Base-by-base conservation (phyloP, 2,329 filamentous ascomycete genomes). In the Colletotrichum lupini region DNA sequence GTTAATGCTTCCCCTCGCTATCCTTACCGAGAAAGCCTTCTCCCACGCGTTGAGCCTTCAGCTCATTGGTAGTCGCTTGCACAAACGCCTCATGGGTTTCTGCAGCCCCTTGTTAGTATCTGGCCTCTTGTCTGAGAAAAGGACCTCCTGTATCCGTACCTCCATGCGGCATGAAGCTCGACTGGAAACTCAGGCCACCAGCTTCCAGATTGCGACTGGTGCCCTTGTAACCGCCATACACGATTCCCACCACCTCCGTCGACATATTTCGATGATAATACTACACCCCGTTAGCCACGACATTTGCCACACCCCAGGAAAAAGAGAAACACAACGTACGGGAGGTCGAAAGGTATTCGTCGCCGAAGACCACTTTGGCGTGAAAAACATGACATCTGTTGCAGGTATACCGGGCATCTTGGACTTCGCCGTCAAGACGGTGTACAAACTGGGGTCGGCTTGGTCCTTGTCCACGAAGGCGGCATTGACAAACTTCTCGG, bases 351-450 rank as follows among this genome's bases (percentile, higher is more conserved):
- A 90, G 0, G 88, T 91, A 56, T 86, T 86, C 62, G 88, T 87
- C 0, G 85, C 85, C 2, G 91, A 88, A 16, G 90, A 85, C 89
- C 89, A 92, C 56, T 90, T 86, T 0, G 90, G 90, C 1, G 89
- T 89, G 80, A 92, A 92, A 78, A 90, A 88, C 75, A 92, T 87
- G 75, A 92, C 91, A 80, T 92, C 90, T 0, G 87, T 88, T 4
- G 88, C 81, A 11, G 88, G 86, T 0, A 89, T 88, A 8, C 87
- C 87, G 0, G 86, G 83, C 69, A 85, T 84, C 46, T 82, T 86
- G 37, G 88, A 89, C 63, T 85, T 88, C 14, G 88, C 88, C 1
- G 89, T 91, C 6, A 91, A 83, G 5, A 92, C 90, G 0, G 88
- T 90, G 80, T 87, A 92, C 73, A 92, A 87, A 49, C 86, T 89